Evolutionary conservation across 202 grass and related monocot species (phyloP).

Genomic region (Digitaria exilis): DNA sequence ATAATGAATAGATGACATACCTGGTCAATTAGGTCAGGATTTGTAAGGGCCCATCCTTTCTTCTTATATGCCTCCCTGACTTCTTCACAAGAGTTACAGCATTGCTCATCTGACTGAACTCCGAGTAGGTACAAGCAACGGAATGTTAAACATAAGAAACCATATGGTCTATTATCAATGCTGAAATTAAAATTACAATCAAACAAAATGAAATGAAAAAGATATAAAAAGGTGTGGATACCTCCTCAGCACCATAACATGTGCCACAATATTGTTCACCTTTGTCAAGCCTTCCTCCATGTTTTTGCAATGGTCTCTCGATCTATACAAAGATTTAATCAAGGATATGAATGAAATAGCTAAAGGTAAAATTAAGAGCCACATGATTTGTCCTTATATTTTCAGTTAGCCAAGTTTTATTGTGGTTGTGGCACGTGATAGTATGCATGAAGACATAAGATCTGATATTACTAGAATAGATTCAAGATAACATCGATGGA

Average conservation of each 20-base stretch:
- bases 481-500: neutral
- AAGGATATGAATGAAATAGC: conserved; percentile 29
- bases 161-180: neutral
- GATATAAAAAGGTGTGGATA: conserved; percentile 30
- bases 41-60: conserved; percentile 94
- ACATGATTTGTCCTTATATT: neutral
- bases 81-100: conserved; percentile 99
- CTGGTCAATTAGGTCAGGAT: conserved; percentile 93
- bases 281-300: conserved; percentile 94
- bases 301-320: conserved; percentile 93
- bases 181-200: neutral
- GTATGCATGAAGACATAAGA: neutral
- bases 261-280: conserved; percentile 94
- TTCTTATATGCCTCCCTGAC: conserved; percentile 93
- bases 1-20: conserved; percentile 42
- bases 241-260: conserved; percentile 90
- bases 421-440: neutral
- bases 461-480: neutral
- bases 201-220: neutral
- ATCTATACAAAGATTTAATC: conserved; percentile 60
- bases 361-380: conserved; percentile 21
- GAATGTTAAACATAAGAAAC: conserved; percentile 13
- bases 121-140: conserved; percentile 21
- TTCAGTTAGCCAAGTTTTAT: neutral
- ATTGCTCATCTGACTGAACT: conserved; percentile 88